These are phyloP conservation scores for Xylariaceae sp. DNA, from an alignment of 2,329 filamentous ascomycete genomes.

Conservation along the genomic window DNA sequence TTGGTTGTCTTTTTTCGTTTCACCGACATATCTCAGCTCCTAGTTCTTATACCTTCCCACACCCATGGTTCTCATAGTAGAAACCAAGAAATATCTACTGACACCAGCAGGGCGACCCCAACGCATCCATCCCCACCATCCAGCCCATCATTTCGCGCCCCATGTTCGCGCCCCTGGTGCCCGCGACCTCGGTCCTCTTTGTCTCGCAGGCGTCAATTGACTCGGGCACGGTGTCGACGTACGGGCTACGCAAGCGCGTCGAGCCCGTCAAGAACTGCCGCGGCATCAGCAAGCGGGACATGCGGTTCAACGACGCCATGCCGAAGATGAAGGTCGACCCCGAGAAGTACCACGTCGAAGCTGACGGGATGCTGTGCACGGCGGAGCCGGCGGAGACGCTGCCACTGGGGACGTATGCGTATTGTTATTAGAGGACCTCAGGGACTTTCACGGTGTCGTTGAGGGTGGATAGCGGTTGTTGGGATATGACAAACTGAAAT, in stretches of 20 bases:
- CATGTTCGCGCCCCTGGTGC: slow-evolving; percentile 78
- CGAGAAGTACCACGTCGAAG: slow-evolving; percentile 83
- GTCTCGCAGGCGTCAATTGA: slow-evolving; percentile 71
- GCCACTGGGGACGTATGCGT: slow-evolving; percentile 74
- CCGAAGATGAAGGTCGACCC: slow-evolving; percentile 90
- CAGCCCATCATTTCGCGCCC: slow-evolving; percentile 79
- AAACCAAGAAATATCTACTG: slow-evolving; percentile 1
- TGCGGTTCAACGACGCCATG: slow-evolving; percentile 82
- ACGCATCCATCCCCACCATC: slow-evolving; percentile 81
- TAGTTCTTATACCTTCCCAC: too few relatives aligned
- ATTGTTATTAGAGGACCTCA: slow-evolving; percentile 55
- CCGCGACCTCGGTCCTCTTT: slow-evolving; percentile 72
- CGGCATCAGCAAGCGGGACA: slow-evolving; percentile 73
- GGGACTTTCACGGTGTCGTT: too few relatives aligned
- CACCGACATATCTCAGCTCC: too few relatives aligned
- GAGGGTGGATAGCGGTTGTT: too few relatives aligned
- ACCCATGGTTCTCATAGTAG: too few relatives aligned
- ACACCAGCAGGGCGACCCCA: slow-evolving; percentile 62
- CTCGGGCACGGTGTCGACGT: slow-evolving; percentile 62
- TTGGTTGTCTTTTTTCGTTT: slow-evolving; percentile 5
- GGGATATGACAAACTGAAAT: too few relatives aligned
- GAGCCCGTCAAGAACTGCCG: slow-evolving; percentile 76
- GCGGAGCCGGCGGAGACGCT: slow-evolving; percentile 68
- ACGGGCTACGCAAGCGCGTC: slow-evolving; percentile 73
- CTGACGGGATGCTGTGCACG: slow-evolving; percentile 69